phyloP scores from a whole-genome alignment of 2,329 filamentous ascomycete species.

The Tothia fuscella region DNA sequence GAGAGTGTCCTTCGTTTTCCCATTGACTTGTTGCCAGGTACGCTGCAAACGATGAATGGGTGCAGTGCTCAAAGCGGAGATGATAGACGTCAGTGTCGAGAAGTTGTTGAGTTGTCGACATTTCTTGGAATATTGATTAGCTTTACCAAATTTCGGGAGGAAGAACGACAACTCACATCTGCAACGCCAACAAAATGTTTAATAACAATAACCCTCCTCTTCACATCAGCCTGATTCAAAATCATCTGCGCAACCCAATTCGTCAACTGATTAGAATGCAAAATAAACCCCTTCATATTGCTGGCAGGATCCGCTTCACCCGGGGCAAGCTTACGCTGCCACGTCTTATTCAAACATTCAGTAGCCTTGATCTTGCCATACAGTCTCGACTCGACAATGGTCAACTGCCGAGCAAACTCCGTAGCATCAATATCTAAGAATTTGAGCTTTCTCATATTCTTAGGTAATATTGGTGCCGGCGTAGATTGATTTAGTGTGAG shows the following conservation, averaged over 20 bases:
- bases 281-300: constrained; percentile 90
- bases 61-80: constrained; percentile 86
- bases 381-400: constrained; percentile 87
- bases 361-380: constrained; percentile 94
- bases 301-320: constrained; percentile 75
- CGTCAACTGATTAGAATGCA: constrained; percentile 96
- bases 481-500: constrained; percentile 67
- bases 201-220: constrained; percentile 92
- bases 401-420: constrained; percentile 94
- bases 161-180: constrained; percentile 52
- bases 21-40: constrained; percentile 89
- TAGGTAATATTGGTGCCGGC: constrained; percentile 82
- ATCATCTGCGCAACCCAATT: constrained; percentile 99
- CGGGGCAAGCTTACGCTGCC: constrained; percentile 87
- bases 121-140: constrained; percentile 47
- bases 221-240: constrained; percentile 82
- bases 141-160: background rate
- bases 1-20: constrained; percentile 64
- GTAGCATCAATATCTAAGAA: constrained; percentile 93
- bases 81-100: constrained; percentile 93
- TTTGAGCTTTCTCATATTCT: constrained; percentile 99
- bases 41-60: constrained; percentile 87
- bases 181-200: constrained; percentile 96
- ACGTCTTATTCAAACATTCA: constrained; percentile 96
- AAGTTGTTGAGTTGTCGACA: constrained; percentile 91